These are phyloP conservation scores for Mortierella sp. DNA, from an alignment of 371 early-diverging fungal species.

Conservation along the genomic window DNA sequence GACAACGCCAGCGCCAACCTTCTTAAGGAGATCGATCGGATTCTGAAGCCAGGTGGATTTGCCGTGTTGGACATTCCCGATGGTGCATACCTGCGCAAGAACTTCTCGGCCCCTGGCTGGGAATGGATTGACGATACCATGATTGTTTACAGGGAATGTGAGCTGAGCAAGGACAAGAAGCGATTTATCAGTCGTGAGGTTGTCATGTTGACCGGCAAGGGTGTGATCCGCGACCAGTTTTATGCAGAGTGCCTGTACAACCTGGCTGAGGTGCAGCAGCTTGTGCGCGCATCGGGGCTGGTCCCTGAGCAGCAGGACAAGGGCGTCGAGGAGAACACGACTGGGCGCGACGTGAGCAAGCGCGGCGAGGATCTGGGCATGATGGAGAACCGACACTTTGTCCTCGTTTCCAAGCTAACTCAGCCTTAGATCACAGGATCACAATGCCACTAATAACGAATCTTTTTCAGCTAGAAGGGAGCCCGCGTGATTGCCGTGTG, in stretches of 20 bases:
- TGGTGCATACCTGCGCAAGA: conserved; percentile 66
- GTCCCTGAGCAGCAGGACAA: neutral
- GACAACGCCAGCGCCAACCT: conserved; percentile 58
- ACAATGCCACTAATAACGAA: too few species aligned
- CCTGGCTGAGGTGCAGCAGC: conserved; percentile 57
- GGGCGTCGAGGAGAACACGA: neutral
- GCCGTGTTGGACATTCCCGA: conserved; percentile 71
- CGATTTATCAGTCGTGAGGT: conserved; percentile 70
- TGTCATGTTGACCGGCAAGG: conserved; percentile 60
- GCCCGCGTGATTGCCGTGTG: neutral
- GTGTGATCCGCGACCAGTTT: conserved; percentile 76
- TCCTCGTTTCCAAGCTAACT: conserved; percentile 31
- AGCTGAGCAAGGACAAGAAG: conserved; percentile 63
- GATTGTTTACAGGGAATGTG: conserved; percentile 75
- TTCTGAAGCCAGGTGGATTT: conserved; percentile 63
- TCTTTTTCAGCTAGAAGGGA: too few species aligned
- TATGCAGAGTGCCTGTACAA: conserved; percentile 72
- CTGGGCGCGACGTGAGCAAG: conserved; percentile 63
- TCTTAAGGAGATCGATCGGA: conserved; percentile 62
- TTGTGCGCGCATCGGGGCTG: conserved; percentile 60
- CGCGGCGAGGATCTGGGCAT: conserved; percentile 75
- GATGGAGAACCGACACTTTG: conserved; percentile 72
- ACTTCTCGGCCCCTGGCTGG: conserved; percentile 69
- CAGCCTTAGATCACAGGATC: neutral
- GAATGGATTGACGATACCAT: conserved; percentile 75